Conservation (phyloP, 768 basidiomycete species). For the Tulasnella sp. region DNA sequence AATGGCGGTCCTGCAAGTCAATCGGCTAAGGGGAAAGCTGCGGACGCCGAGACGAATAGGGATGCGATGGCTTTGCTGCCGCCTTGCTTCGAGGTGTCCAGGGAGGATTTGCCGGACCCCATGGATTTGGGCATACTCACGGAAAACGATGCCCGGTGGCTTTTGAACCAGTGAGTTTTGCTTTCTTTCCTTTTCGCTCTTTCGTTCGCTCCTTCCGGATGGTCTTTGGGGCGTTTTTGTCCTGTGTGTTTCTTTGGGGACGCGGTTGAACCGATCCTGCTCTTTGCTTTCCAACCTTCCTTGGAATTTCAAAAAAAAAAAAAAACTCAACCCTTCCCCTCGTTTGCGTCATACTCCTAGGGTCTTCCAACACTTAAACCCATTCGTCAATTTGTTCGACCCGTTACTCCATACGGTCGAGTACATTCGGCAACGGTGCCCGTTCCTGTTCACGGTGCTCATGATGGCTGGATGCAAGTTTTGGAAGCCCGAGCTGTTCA, state of each 20-base stretch:
- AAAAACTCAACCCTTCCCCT: too few species aligned
- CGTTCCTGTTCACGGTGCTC: slow-evolving; percentile 80
- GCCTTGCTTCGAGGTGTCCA: slow-evolving; percentile 35
- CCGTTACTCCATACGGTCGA: slow-evolving; percentile 74
- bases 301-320: slow-evolving; percentile 28
- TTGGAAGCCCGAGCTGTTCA: slow-evolving; percentile 65
- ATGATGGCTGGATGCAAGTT: slow-evolving; percentile 84
- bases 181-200: background rate
- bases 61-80: background rate
- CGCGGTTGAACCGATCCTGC: too few species aligned
- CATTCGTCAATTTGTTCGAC: slow-evolving; percentile 86
- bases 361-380: slow-evolving; percentile 79
- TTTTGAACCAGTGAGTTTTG: slow-evolving; percentile 53
- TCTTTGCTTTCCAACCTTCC: background rate
- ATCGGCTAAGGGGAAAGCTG: slow-evolving; percentile 29
- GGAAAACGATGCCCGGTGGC: slow-evolving; percentile 62
- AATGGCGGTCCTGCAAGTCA: background rate
- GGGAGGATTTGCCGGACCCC: slow-evolving; percentile 54
- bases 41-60: slow-evolving; percentile 32
- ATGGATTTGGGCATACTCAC: slow-evolving; percentile 65
- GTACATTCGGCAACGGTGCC: slow-evolving; percentile 75
- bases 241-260: background rate
- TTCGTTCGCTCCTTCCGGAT: slow-evolving; percentile 28
- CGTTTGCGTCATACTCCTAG: slow-evolving; percentile 1
- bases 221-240: slow-evolving; percentile 2